Base-by-base conservation (phyloP, 2,329 filamentous ascomycete species). In the Xylariaceae sp. region DNA sequence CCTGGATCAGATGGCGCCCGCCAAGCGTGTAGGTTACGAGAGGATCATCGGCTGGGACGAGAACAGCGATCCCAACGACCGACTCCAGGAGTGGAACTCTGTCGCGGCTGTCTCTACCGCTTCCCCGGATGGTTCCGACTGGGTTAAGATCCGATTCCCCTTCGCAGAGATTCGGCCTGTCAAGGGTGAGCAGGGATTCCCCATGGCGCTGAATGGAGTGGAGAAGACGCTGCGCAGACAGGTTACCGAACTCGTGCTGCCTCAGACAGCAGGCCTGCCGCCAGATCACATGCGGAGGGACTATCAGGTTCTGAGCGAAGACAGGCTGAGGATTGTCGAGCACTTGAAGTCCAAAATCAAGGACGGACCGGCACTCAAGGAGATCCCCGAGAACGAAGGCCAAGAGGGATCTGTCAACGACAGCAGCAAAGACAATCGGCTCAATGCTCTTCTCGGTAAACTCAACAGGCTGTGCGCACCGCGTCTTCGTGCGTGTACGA, bases 261-360 rank as follows among this genome's bases (percentile, higher is more conserved):
- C 52, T 13, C 53, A 40, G n/a, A 44, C 53, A 3, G 52, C 52
- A 13, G 46, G 51, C 9, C 32, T 54, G 6, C 55, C 53, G 11
- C 19, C 38, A 1, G 41, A 45, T 6, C 36, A 41, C 14, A 31
- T 55, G 23, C 41, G 50, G 31, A 31, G 37, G 14, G 41, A 50
- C 12, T 52, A 54, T 16, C 37, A 54, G 15, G 26, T 41, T 24
- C 19, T 15, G 3, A 19, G 41, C n/a, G 33, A 42, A 17, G 43
- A 36, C 29, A 33, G 27, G 32, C 42, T 9, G n/a, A 40, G 9
- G 43, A 26, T 32, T 33, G 43, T 30, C n/a, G 17, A 5, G 9
- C 29, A 34, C 14, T 37, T 29, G 23, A 42, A 42, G 31, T 37
- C 30, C 31, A 24, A 37, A 12, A 16, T 32, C 11, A 3, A 14